These are phyloP conservation scores for Trichoderma pleuroti DNA, from an alignment of 2,329 filamentous ascomycete genomes.

Conservation along the genomic window DNA sequence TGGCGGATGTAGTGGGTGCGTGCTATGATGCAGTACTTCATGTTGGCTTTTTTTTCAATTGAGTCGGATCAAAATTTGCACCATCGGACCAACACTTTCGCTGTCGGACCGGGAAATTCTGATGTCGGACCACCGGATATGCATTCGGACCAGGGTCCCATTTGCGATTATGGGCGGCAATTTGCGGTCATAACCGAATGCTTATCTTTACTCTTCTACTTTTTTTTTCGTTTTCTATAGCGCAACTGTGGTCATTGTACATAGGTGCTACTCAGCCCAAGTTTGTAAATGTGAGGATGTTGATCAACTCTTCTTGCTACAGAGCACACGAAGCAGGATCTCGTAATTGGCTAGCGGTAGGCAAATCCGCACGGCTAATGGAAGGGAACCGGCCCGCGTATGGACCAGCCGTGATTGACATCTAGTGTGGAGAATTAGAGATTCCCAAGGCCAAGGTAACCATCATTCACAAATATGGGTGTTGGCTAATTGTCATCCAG, in stretches of 20 bases:
- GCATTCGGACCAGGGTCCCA: neutral
- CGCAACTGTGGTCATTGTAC: neutral
- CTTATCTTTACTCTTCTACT: neutral
- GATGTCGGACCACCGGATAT: neutral
- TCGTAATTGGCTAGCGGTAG: neutral
- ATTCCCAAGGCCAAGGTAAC: neutral
- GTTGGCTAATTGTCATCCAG: neutral
- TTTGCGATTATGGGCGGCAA: neutral
- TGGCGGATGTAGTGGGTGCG: neutral
- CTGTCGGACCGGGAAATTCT: neutral
- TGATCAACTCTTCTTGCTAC: neutral
- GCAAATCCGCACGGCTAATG: neutral
- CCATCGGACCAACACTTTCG: neutral
- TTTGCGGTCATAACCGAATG: neutral
- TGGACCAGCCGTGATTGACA: neutral
- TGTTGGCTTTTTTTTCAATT: neutral
- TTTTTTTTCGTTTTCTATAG: neutral
- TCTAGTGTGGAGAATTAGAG: neutral
- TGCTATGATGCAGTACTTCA: neutral
- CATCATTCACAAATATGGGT: neutral
- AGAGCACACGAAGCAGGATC: neutral
- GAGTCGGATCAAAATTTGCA: neutral
- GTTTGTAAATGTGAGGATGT: neutral
- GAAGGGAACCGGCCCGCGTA: neutral
- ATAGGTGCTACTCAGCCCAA: neutral